Evolutionary conservation across 2,329 filamentous ascomycete species (phyloP), one percentile per base, ranked within the genome.

Genomic region (Allantophomopsis cytisporea): DNA sequence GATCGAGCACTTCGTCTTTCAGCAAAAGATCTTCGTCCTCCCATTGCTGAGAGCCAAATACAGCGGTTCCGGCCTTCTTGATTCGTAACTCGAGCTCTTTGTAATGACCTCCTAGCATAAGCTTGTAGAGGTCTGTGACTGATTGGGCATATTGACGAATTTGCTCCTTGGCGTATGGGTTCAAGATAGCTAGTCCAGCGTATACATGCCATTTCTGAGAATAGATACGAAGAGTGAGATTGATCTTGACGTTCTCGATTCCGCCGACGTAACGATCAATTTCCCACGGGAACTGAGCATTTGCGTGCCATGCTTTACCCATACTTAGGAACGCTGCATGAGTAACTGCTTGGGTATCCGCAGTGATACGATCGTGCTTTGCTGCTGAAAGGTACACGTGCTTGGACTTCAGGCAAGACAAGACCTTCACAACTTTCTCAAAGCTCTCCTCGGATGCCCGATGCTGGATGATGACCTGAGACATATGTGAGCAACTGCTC

Each of bases 181-280:
- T 98, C 42, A 98, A 73, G 54, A 98, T 98, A 10, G 93, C 91
- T 7, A 98, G 79, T 1, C 91, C 91, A 15, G 91, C 91, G 60
- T 98, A 98, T 42, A 98, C 91, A 65, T 98, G 93, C 93, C 93
- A 98, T 61, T 96, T 98, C 61, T 95, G 94, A 43, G 82, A 80
- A 65, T 96, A 98, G 63, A 98, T 96, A 51, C 91, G 87, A 48
- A 98, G 68, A 50, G 87, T 96, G 50, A 96, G 79, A 64, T 98
- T 98, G 66, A 96, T 94, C 65, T 98, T 98, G 52, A 96, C 89
- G 59, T 98, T 98, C 61, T 98, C 91, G 53, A 98, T 94, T 39
- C 91, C 93, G 42, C 91, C 91, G 4, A 95, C 77, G 60, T 96
- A 98, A 46, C 91, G 86, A n/a, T 80, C 77, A 36, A 89, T 78